Conservation (phyloP, 371 early-diverging fungal genomes). For the Smittium mucronatum region DNA sequence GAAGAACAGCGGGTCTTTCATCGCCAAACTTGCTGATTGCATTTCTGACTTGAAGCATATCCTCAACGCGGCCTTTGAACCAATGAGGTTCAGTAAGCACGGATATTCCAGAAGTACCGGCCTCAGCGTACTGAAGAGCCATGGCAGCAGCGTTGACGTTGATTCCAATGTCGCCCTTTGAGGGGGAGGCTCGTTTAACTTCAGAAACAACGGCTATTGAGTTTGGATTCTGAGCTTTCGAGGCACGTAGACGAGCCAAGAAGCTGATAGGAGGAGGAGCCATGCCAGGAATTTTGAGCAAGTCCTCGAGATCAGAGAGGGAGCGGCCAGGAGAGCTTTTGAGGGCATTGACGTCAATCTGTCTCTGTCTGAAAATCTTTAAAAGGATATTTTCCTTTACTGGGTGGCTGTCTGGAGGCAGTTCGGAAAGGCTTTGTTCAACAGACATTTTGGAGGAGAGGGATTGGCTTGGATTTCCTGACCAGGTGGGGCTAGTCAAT, state of each 20-base stretch:
- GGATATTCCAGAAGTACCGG: conserved; percentile 84
- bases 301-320: conserved; percentile 46
- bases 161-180: conserved; percentile 80
- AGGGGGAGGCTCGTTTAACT: conserved; percentile 94
- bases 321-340: conserved; percentile 61
- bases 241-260: conserved; percentile 45
- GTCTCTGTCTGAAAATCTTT: conserved; percentile 50
- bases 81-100: conserved; percentile 95
- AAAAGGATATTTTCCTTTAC: conserved; percentile 24
- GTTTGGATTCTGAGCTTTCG: conserved; percentile 23
- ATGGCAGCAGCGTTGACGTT: conserved; percentile 71
- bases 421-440: not conserved
- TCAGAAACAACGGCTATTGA: conserved; percentile 77
- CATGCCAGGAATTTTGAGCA: conserved; percentile 43
- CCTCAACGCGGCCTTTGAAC: conserved; percentile 88
- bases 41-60: conserved; percentile 70
- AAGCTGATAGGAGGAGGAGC: conserved; percentile 73
- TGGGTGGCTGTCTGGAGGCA: conserved; percentile 18
- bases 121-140: conserved; percentile 69
- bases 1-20: conserved; percentile 72
- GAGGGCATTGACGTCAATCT: conserved; percentile 58
- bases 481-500: conserved; percentile 79
- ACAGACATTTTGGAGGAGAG: conserved; percentile 17
- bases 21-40: conserved; percentile 36
- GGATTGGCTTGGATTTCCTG: conserved; percentile 34